Conservation (phyloP, 345 rosid genomes). For the Limnanthes douglasii region DNA sequence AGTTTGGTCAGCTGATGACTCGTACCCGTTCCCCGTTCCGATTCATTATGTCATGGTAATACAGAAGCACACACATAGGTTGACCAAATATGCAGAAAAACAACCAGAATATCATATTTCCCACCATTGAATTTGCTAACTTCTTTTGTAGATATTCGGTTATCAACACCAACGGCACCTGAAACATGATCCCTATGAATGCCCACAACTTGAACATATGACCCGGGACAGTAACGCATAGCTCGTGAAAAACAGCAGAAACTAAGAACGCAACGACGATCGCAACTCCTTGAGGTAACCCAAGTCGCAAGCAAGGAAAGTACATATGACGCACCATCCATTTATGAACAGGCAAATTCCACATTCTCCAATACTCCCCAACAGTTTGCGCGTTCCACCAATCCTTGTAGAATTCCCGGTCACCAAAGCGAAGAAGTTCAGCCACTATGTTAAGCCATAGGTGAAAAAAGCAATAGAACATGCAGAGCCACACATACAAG, state of each 20-base stretch:
- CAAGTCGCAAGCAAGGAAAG: slow-evolving; percentile 71
- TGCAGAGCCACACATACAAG: slow-evolving; percentile 96
- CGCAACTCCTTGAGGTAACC: slow-evolving; percentile 73
- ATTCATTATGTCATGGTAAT: slow-evolving; percentile 94
- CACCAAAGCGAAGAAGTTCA: slow-evolving; percentile 93
- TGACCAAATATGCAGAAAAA: slow-evolving; percentile 90
- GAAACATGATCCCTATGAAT: slow-evolving; percentile 89
- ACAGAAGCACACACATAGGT: slow-evolving; percentile 88
- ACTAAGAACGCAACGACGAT: slow-evolving; percentile 58
- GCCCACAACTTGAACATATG: slow-evolving; percentile 93
- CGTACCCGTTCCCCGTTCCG: no score
- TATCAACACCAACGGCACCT: slow-evolving; percentile 82
- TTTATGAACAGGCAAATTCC: slow-evolving; percentile 99
- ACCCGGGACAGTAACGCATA: slow-evolving; percentile 96
- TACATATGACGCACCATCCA: slow-evolving; percentile 98
- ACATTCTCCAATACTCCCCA: slow-evolving; percentile 99
- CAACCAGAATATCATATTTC: slow-evolving; percentile 96
- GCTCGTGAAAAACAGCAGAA: slow-evolving; percentile 93
- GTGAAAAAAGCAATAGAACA: slow-evolving; percentile 97
- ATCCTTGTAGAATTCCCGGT: slow-evolving; percentile 93
- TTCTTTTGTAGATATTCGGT: slow-evolving; percentile 65
- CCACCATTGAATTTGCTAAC: slow-evolving; percentile 84
- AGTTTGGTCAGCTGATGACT: no score
- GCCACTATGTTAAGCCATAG: slow-evolving; percentile 97
- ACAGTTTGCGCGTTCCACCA: slow-evolving; percentile 99